A percentile compares a stretch with the other conserved stretches of the same genome.
Conservation (phyloP, 139 green algal genomes). For the Volvox africanus region DNA sequence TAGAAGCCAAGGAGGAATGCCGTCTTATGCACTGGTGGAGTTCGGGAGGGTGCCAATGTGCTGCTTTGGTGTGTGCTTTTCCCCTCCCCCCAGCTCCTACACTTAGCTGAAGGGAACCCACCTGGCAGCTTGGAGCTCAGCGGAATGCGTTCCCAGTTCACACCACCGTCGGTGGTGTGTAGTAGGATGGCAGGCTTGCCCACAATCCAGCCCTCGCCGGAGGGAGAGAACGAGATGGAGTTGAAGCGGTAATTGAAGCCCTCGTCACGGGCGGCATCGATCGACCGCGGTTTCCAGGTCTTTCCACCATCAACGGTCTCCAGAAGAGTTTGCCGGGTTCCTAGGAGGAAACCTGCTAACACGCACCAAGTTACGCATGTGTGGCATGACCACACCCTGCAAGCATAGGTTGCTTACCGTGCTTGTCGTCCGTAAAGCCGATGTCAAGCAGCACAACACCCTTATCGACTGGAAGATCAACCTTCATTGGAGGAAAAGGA, state of each 20-base stretch:
- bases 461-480: slow-evolving; percentile 89
- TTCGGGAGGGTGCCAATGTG: no score
- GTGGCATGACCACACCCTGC: neutral
- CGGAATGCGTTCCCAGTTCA: slow-evolving; percentile 96
- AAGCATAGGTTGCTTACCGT: slow-evolving; percentile 70
- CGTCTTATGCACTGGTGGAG: no score
- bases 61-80: no score
- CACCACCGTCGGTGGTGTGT: slow-evolving; percentile 94
- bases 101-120: slow-evolving; percentile 6
- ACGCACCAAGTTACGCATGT: neutral
- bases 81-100: no score
- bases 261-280: slow-evolving; percentile 85
- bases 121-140: slow-evolving; percentile 94
- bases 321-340: slow-evolving; percentile 96
- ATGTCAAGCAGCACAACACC: slow-evolving; percentile 98
- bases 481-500: slow-evolving; percentile 44
- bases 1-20: no score
- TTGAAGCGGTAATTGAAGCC: slow-evolving; percentile 98
- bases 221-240: slow-evolving; percentile 92
- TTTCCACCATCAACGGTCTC: slow-evolving; percentile 97
- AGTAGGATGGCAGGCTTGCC: slow-evolving; percentile 99
- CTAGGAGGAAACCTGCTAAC: slow-evolving; percentile 92
- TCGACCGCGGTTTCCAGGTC: slow-evolving; percentile 87
- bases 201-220: slow-evolving; percentile 98
- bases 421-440: slow-evolving; percentile 93